Percentiles rank a stretch among this genome's conserved stretches.
Evolutionary conservation across 2,329 filamentous ascomycete species (phyloP).

Genomic region (Calonectria leucothoes): DNA sequence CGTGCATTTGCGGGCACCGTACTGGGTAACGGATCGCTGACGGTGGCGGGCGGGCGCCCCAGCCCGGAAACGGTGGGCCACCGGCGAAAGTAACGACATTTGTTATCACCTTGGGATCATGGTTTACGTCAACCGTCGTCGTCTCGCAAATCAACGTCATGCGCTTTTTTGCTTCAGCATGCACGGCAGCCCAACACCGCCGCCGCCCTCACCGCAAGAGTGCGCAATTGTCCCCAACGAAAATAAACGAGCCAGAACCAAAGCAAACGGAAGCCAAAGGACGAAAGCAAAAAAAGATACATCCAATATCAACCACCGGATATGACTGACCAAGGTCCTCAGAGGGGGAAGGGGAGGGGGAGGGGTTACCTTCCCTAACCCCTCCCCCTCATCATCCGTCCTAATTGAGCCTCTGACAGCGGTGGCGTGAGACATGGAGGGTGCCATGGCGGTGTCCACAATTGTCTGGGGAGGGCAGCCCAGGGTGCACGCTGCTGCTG

Average conservation of each 20-base stretch:
- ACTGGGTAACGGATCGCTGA: conserved; percentile 1
- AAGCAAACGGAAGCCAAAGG: background rate
- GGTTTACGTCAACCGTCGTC: background rate
- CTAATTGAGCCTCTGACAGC: conserved; percentile 21
- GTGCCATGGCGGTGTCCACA: background rate
- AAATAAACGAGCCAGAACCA: background rate
- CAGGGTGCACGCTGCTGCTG: conserved; percentile 4
- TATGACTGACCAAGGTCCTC: background rate
- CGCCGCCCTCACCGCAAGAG: background rate
- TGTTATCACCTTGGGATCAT: background rate
- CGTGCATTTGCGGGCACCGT: background rate
- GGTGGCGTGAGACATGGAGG: conserved; percentile 24
- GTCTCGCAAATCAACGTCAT: background rate
- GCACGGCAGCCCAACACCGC: background rate
- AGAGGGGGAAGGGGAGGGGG: background rate
- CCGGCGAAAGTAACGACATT: conserved; percentile 8
- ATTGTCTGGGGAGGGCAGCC: background rate
- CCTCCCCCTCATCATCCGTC: conserved; percentile 1
- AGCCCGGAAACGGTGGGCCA: conserved; percentile 19
- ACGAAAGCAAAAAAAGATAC: background rate
- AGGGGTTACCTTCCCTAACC: background rate
- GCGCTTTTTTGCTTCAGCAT: conserved; percentile 1
- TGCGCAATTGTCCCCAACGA: background rate
- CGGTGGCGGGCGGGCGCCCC: conserved; percentile 5
- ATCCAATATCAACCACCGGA: background rate